Conservation (phyloP, 139 green algal genomes). For the Picochlorum sp. region DNA sequence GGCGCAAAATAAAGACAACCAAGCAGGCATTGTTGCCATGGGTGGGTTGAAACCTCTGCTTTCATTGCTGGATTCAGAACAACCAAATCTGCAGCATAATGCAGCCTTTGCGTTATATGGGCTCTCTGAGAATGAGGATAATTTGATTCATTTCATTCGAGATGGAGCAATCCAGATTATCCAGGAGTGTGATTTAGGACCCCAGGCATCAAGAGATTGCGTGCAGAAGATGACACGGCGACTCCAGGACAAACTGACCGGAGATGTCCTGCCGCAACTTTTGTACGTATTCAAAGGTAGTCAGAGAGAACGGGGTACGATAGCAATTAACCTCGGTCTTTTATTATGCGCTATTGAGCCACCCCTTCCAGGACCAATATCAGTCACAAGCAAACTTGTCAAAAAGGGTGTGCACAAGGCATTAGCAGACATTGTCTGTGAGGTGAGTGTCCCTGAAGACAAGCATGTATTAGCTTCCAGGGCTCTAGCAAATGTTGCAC, state of each 20-base stretch:
- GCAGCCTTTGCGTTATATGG: conserved; percentile 93
- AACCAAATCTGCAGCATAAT: conserved; percentile 86
- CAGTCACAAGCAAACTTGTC: conserved; percentile 69
- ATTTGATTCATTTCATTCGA: conserved; percentile 84
- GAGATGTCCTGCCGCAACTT: conserved; percentile 48
- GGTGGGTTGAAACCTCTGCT: conserved; percentile 79
- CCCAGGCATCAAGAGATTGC: conserved; percentile 79
- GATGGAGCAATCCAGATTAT: conserved; percentile 60
- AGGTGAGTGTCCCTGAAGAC: conserved; percentile 14
- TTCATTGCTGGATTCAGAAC: conserved; percentile 78
- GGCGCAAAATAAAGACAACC: conserved; percentile 91
- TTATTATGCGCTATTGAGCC: conserved; percentile 42
- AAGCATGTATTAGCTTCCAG: conserved; percentile 19
- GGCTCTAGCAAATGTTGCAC: conserved; percentile 8
- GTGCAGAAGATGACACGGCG: conserved; percentile 93
- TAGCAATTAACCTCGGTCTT: conserved; percentile 68
- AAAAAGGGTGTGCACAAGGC: conserved; percentile 65
- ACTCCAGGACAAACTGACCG: conserved; percentile 77
- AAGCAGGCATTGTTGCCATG: conserved; percentile 75
- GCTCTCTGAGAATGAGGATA: conserved; percentile 95
- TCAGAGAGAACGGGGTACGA: conserved; percentile 37
- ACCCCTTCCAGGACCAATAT: conserved; percentile 16
- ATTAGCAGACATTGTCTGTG: conserved; percentile 73
- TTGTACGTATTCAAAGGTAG: conserved; percentile 62
- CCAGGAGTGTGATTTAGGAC: conserved; percentile 60